phyloP scores from a whole-genome alignment of 768 basidiomycete species.

The Psilocybe tampanensis region DNA sequence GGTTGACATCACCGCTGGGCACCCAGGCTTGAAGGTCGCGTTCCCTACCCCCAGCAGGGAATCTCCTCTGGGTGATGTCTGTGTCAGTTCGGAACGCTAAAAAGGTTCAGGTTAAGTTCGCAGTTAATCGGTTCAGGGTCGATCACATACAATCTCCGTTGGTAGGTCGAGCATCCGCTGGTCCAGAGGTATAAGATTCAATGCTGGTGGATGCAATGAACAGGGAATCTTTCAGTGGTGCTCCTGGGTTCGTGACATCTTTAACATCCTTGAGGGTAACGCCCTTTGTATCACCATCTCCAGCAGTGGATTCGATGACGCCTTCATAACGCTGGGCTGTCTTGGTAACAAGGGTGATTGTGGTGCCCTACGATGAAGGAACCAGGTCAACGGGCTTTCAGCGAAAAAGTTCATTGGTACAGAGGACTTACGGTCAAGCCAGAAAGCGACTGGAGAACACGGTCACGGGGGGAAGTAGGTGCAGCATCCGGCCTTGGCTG shows the following conservation, averaged over 20 bases:
- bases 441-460: conserved; percentile 62
- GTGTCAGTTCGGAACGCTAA: conserved; percentile 82
- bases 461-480: conserved; percentile 46
- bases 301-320: conserved; percentile 58
- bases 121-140: background rate
- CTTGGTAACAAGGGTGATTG: conserved; percentile 76
- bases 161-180: conserved; percentile 67
- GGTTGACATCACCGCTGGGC: conserved; percentile 38
- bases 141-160: conserved; percentile 70
- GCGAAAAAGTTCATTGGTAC: background rate
- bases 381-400: conserved; percentile 8
- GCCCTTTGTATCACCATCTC: conserved; percentile 70
- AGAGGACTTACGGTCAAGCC: conserved; percentile 66
- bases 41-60: conserved; percentile 45
- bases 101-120: conserved; percentile 5
- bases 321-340: conserved; percentile 75
- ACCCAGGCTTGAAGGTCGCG: conserved; percentile 86
- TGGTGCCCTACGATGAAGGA: conserved; percentile 59
- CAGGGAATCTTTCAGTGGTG: conserved; percentile 67
- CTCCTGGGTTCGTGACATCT: conserved; percentile 67
- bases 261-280: conserved; percentile 79
- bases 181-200: conserved; percentile 72
- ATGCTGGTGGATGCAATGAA: conserved; percentile 77
- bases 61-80: conserved; percentile 69
- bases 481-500: conserved; percentile 47